A percentile compares a stretch with the other conserved stretches of the same genome.
These are phyloP conservation scores for Hericium coralloides DNA, from an alignment of 768 basidiomycete species.

Conservation along the genomic window DNA sequence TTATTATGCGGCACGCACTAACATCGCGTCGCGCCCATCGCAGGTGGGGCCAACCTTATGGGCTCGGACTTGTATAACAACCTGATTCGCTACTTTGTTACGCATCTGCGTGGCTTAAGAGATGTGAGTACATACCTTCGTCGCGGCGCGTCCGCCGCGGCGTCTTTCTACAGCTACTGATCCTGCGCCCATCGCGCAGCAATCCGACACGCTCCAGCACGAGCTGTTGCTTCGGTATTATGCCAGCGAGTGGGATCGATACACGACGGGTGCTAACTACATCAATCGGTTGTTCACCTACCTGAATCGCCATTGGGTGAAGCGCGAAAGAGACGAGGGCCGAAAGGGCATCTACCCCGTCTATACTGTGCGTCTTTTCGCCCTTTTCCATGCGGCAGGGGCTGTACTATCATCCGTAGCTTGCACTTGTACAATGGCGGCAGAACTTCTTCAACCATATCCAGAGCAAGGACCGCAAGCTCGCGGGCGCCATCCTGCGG, in stretches of 20 bases:
- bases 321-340: slow-evolving; percentile 95
- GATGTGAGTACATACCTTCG: slow-evolving; percentile 36
- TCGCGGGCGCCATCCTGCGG: slow-evolving; percentile 80
- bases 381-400: not conserved
- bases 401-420: slow-evolving; percentile 31
- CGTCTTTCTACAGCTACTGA: slow-evolving; percentile 4
- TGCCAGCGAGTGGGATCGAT: slow-evolving; percentile 88
- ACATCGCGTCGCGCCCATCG: not conserved
- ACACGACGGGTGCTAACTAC: slow-evolving; percentile 95
- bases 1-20: not conserved
- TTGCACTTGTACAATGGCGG: slow-evolving; percentile 96
- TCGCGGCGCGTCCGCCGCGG: slow-evolving; percentile 16
- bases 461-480: slow-evolving; percentile 73
- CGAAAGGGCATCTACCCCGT: slow-evolving; percentile 91
- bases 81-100: slow-evolving; percentile 82
- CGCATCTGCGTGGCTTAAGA: slow-evolving; percentile 63
- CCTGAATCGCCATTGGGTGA: slow-evolving; percentile 98
- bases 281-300: slow-evolving; percentile 97
- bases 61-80: slow-evolving; percentile 96
- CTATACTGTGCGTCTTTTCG: slow-evolving; percentile 65
- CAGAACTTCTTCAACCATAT: slow-evolving; percentile 81
- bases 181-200: slow-evolving; percentile 30
- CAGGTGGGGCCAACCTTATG: slow-evolving; percentile 91
- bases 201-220: slow-evolving; percentile 73
- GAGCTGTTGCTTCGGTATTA: slow-evolving; percentile 87